Evolutionary conservation across 2,329 filamentous ascomycete species (phyloP).

Genomic region (Neopestalotiopsis rosae): DNA sequence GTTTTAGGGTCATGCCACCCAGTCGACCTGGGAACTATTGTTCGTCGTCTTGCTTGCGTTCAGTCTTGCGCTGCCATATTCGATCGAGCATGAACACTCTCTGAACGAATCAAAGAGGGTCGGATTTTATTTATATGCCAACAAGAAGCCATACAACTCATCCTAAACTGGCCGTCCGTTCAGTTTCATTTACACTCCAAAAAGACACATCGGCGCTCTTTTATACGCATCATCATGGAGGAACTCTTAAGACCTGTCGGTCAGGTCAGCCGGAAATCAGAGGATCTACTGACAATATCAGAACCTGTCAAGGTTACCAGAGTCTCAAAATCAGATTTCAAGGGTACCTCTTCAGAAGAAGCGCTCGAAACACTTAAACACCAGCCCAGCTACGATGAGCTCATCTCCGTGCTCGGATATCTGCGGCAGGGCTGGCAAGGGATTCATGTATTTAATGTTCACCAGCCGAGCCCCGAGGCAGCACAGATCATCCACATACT

Average conservation of each 20-base stretch:
- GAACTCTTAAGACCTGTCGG: constrained; percentile 60
- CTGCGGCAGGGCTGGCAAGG: constrained; percentile 43
- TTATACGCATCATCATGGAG: constrained; percentile 51
- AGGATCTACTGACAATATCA: constrained; percentile 44
- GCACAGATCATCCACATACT: constrained; percentile 79
- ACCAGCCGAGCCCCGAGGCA: constrained; percentile 67
- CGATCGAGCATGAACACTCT: not conserved
- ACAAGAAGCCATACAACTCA: no score
- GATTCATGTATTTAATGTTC: constrained; percentile 57
- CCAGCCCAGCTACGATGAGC: constrained; percentile 65
- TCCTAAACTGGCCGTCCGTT: not conserved
- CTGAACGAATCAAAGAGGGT: not conserved
- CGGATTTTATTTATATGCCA: no score
- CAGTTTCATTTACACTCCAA: not conserved
- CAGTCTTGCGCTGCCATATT: no score
- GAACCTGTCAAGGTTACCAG: constrained; percentile 27
- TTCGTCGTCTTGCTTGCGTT: no score
- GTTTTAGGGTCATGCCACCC: no score
- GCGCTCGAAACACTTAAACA: constrained; percentile 64
- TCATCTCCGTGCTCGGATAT: constrained; percentile 59
- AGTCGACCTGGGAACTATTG: no score
- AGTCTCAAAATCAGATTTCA: constrained; percentile 25
- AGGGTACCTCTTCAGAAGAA: constrained; percentile 47
- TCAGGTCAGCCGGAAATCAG: constrained; percentile 52
- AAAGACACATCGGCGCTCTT: not conserved